phyloP scores from a whole-genome alignment of 345 rosid genomes.

The Noccaea caerulescens region DNA sequence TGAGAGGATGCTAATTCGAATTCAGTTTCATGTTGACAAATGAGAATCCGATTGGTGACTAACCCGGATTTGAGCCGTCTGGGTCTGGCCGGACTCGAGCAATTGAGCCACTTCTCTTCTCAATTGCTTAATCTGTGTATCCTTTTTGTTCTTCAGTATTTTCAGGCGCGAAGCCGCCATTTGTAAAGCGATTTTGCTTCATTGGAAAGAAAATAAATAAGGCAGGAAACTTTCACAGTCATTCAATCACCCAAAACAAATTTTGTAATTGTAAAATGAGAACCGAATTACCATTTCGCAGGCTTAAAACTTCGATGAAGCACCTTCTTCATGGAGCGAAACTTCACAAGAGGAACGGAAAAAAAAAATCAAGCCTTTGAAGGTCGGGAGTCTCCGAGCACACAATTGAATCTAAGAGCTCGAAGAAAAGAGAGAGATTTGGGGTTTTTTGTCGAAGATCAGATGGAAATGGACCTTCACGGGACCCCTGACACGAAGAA shows the following conservation, averaged over 20 bases:
- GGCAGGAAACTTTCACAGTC: neutral
- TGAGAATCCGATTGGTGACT: neutral
- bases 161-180: conserved; percentile 76
- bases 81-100: conserved; percentile 82
- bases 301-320: conserved; percentile 91
- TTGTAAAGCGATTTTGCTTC: conserved; percentile 81
- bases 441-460: conserved; percentile 10
- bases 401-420: conserved; percentile 1
- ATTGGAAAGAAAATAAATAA: conserved; percentile 5
- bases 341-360: neutral
- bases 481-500: conserved; percentile 22
- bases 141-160: conserved; percentile 76
- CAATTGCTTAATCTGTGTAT: conserved; percentile 63
- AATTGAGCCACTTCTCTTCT: conserved; percentile 79
- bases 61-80: conserved; percentile 85
- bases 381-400: conserved; percentile 10
- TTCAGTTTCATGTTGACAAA: neutral
- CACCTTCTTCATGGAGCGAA: conserved; percentile 42
- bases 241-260: neutral
- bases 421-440: neutral
- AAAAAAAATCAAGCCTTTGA: conserved; percentile 11
- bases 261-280: neutral
- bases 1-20: neutral
- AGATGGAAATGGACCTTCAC: conserved; percentile 14
- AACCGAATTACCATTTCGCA: conserved; percentile 61